Evolutionary conservation across 495 filamentous ascomycete genomes (phyloP), one percentile per base, ranked within the genome.

Genomic region (Wilcoxina mikolae): DNA sequence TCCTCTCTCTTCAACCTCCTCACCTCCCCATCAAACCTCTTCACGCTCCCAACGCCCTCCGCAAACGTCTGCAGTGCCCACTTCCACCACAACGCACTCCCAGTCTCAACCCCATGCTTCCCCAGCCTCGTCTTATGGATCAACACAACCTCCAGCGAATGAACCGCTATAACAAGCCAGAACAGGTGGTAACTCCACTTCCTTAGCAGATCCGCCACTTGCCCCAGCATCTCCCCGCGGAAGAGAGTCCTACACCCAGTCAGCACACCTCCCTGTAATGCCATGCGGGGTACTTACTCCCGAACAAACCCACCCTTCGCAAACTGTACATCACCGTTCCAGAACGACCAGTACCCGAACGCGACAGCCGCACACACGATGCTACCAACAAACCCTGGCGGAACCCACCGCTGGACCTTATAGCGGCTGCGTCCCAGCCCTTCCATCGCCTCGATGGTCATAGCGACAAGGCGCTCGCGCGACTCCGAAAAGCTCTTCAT

Each of bases 61-160:
- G 83, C 60, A 46, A 81, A 74, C 39, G 66, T 71, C 27, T 71
- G 74, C 15, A 62, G 55, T 20, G 78, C 58, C 83, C 83, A 88
- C 38, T 62, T 60, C 68, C 73, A 78, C 81, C 82, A 88, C 47
- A 79, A 47, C 31, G 51, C 38, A 26, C 73, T 74, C 9, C 71
- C 64, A 27, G 71, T 58, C 23, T 69, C 65, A n/a, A 86, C 76
- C 2, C 69, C 69, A 67, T 83, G 73, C 61, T 71, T 79, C 53
- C 64, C 60, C 65, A 87, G 65, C 56, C 72, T 71, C 43, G 62
- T 67, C 25, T 65, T 61, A 17, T 70, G 71, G 66, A 87, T 69
- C 54, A 73, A 56, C 9, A 57, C 46, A 41, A 70, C 62, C 69
- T 88, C 84, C 2, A 63, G 33, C 0, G 67, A 11, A 68, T 87